Evolutionary conservation across 1,284 basidiomycete genomes (phyloP).

Genomic region (Pisolithus thermaeus): DNA sequence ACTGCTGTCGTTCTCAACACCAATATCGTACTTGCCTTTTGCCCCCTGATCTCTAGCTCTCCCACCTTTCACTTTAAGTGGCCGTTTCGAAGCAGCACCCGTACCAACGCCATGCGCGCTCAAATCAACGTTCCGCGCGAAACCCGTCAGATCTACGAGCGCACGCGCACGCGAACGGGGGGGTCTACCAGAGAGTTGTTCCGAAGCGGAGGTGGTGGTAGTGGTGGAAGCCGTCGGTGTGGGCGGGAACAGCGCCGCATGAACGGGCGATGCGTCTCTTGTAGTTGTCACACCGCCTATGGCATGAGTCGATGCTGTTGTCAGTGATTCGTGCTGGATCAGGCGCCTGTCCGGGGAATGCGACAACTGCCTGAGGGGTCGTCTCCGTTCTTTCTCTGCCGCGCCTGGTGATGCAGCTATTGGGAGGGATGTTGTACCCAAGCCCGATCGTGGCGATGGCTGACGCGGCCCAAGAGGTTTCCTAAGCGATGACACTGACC

Average conservation of each 20-base stretch:
- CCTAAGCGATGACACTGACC: slow-evolving; percentile 14
- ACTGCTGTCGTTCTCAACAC: neutral
- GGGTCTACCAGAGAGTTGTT: slow-evolving; percentile 25
- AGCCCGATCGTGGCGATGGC: slow-evolving; percentile 11
- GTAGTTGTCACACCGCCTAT: neutral
- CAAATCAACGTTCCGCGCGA: slow-evolving; percentile 29
- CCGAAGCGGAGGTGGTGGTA: slow-evolving; percentile 4
- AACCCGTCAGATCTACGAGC: slow-evolving; percentile 25
- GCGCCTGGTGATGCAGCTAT: neutral
- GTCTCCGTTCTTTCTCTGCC: slow-evolving; percentile 5
- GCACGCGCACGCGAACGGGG: slow-evolving; percentile 23
- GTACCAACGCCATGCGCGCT: slow-evolving; percentile 23
- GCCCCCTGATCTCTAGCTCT: slow-evolving; percentile 14
- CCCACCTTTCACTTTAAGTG: slow-evolving; percentile 9
- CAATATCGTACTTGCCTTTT: slow-evolving; percentile 4
- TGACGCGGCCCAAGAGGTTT: slow-evolving; percentile 19
- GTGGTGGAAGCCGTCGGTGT: neutral
- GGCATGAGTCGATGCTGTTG: neutral
- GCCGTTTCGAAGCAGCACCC: slow-evolving; percentile 13
- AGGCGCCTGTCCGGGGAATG: neutral
- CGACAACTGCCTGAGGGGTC: neutral
- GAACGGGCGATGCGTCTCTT: neutral
- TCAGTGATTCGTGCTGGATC: neutral
- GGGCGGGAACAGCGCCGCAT: neutral
- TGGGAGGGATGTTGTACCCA: neutral